Evolutionary conservation across 2,329 filamentous ascomycete species (phyloP), one percentile per base, ranked within the genome.

Genomic region (Colletotrichum noveboracense): DNA sequence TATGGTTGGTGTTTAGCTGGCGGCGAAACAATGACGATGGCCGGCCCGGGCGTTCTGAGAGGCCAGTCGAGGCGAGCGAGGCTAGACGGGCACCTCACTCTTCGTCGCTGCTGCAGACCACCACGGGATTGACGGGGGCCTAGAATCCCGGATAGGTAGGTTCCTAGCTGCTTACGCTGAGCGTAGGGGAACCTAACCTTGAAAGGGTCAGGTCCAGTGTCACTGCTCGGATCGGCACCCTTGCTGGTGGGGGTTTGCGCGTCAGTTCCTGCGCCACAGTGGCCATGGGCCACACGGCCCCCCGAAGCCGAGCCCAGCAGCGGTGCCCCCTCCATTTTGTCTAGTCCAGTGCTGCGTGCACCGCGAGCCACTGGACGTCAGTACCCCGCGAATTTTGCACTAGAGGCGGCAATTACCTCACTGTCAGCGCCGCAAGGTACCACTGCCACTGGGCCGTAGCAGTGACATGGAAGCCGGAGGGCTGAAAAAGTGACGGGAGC

Each of bases 21-120:
- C 70, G 74, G 74, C 74, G 74, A 74, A 74, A 74, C 70, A 74
- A 76, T 76, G 74, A 74, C 74, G 74, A 74, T 66, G 61, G 74
- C 38, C 58, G 68, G 68, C 21, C 43, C 32, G 58, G 58, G 67
- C 38, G 67, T 43, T 64, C 30, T 62, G 36, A 65, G 18, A n/a
- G 24, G 55, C 48, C 43, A 48, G 32, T 34, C 24, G 55, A 56
- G 43, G 30, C 60, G 68, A 48, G 60, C 68, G 68, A 71, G 68
- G 68, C 60, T 71, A 43, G 68, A 28, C 6, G 30, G 66, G 38
- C 24, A 55, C 38, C 9, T 24, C n/a, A 52, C 2, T 48, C 43
- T 52, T 13, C 43, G 16, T 43, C 38, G 43, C 43, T 48, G 43
- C 43, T 66, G 43, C 38, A 55, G 12, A 55, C 16, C 30, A 48